Evolutionary conservation across 768 basidiomycete species (phyloP), one percentile per base, ranked within the genome.

Genomic region (Pleurotus giganteus): DNA sequence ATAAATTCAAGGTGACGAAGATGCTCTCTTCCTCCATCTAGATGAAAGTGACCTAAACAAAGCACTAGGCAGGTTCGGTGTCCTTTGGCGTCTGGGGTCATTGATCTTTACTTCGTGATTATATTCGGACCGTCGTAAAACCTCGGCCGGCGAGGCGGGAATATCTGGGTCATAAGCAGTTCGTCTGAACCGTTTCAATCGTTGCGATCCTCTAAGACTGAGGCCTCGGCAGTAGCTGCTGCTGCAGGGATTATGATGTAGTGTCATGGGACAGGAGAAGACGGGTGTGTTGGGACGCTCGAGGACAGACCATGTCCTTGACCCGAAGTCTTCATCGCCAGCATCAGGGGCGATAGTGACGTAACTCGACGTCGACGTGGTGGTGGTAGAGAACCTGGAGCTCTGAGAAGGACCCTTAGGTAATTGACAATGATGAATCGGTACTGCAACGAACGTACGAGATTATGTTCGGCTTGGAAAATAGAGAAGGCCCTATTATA

Each of bases 301-400:
- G 4, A 63, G 36, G 11, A 57, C 55, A 17, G 62, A 62, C 64
- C 64, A 65, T 2, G 59, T 47, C 8, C 41, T 31, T 2, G 56
- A 61, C 2, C 24, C 50, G 47, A 39, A 31, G 13, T 55, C 59
- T 21, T 63, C 59, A 29, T 51, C 44, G 2, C 15, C 43, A 34
- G 41, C 57, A 44, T 58, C 60, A 15, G 31, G 31, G 4, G 58
- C 53, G 15, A 63, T 59, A 8, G 60, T 42, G n/a, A 66, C 43
- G 45, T 64, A 66, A 43, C 65, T 65, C 15, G 65, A 64, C 6
- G 63, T 65, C 6, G 65, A 65, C 15, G 63, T 66, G 11, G 65
- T 64, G 8, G 63, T 61, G 6, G 58, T 61, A 4, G 65, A 66
- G 28, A 63, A 64, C 9, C 58, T 46, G 27, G 65, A 66, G 36